These are phyloP conservation scores for Populus ilicifolia DNA, from an alignment of 345 rosid species.

Conservation along the genomic window DNA sequence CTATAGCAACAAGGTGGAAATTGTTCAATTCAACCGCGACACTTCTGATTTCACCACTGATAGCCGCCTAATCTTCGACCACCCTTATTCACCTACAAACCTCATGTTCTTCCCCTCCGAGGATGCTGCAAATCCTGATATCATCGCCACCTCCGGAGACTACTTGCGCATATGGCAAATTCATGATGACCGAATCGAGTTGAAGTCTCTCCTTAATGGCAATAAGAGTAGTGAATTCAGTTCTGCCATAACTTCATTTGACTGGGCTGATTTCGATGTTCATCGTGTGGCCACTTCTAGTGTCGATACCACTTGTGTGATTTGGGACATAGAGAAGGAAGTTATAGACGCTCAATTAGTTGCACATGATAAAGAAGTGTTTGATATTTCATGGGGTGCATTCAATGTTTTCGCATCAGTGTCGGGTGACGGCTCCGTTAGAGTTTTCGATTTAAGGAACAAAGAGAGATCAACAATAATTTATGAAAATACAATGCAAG, in stretches of 20 bases:
- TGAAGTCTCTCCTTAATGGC: slow-evolving; percentile 38
- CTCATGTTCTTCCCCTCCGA: slow-evolving; percentile 55
- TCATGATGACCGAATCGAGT: slow-evolving; percentile 45
- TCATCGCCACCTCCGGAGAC: slow-evolving; percentile 55
- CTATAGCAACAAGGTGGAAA: slow-evolving; percentile 48
- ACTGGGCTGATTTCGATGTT: slow-evolving; percentile 52
- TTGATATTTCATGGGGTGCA: slow-evolving; percentile 59
- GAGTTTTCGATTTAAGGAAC: slow-evolving; percentile 56
- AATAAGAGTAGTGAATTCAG: slow-evolving; percentile 44
- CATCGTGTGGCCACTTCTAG: slow-evolving; percentile 41
- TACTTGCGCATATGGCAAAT: slow-evolving; percentile 52
- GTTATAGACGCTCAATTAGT: slow-evolving; percentile 43
- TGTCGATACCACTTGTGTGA: slow-evolving; percentile 46
- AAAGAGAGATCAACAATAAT: slow-evolving; percentile 59
- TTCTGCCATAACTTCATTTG: slow-evolving; percentile 54
- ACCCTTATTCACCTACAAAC: slow-evolving; percentile 61
- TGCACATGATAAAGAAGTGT: slow-evolving; percentile 63
- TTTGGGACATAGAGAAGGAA: slow-evolving; percentile 56
- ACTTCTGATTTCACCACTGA: slow-evolving; percentile 41
- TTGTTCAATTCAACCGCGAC: slow-evolving; percentile 41
- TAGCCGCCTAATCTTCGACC: slow-evolving; percentile 43
- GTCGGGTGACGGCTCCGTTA: slow-evolving; percentile 56
- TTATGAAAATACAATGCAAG: slow-evolving; percentile 41
- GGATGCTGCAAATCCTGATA: slow-evolving; percentile 35
- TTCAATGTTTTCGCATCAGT: slow-evolving; percentile 50